phyloP scores from a whole-genome alignment of 75 land plant species.

The Azolla pinnata region DNA sequence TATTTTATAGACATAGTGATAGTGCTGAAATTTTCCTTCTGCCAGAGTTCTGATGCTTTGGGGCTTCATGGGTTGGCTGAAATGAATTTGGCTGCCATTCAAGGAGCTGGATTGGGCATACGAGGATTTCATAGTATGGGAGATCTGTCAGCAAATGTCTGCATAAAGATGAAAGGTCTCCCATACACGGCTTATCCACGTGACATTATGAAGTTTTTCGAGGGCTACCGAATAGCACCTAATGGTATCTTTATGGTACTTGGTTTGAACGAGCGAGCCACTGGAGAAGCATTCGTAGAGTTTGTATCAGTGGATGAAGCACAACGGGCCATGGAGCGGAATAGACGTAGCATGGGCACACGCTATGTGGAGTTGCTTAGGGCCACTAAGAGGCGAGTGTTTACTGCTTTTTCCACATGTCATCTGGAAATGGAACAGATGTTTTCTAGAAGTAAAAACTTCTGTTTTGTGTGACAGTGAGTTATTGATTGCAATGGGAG shows the following conservation, averaged over 20 bases:
- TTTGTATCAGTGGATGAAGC: conserved; percentile 63
- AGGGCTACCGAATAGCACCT: conserved; percentile 53
- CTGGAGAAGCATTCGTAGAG: conserved; percentile 86
- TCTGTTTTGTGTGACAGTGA: no score
- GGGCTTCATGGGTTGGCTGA: conserved; percentile 32
- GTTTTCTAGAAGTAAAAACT: no score
- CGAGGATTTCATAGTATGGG: conserved; percentile 20
- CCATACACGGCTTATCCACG: conserved; percentile 62
- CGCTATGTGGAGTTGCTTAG: conserved; percentile 35
- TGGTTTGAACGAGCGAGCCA: conserved; percentile 61
- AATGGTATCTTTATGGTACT: conserved; percentile 51
- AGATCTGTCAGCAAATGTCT: conserved; percentile 21
- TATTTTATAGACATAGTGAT: no score
- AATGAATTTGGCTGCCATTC: conserved; percentile 35
- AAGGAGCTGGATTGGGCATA: conserved; percentile 34
- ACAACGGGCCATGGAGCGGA: conserved; percentile 68
- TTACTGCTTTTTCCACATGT: background rate
- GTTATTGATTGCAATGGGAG: background rate
- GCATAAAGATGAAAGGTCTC: conserved; percentile 60
- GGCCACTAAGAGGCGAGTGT: conserved; percentile 29
- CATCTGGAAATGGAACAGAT: no score
- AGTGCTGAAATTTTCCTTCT: no score
- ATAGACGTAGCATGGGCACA: conserved; percentile 62
- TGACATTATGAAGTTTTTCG: conserved; percentile 71
- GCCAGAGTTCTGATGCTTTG: conserved; percentile 9